Percentiles rank a stretch among this genome's conserved stretches.
Conservation (phyloP, 2,329 filamentous ascomycete species). For the Apiospora kogelbergensis region DNA sequence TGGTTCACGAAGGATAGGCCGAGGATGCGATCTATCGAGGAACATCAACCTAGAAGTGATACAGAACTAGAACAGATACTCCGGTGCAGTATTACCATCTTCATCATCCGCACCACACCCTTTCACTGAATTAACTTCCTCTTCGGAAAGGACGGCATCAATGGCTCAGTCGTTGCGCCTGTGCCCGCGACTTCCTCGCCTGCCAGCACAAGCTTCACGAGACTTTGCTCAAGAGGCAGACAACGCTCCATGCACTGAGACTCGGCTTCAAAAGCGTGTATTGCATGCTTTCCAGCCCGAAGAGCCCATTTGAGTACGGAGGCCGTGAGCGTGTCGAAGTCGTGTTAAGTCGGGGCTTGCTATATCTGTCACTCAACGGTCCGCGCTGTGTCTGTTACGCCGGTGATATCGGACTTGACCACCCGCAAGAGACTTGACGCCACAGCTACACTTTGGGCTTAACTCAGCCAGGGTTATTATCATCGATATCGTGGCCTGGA, state of each 20-base stretch:
- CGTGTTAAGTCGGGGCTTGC: not conserved
- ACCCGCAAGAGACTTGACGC: not conserved
- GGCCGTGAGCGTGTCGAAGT: not conserved
- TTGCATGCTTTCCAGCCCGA: not conserved
- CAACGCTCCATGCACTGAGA: not conserved
- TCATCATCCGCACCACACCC: not conserved
- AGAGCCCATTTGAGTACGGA: not conserved
- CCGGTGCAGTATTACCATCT: not conserved
- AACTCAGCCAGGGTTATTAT: too few species aligned
- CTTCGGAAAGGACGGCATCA: not conserved
- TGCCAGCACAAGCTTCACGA: not conserved
- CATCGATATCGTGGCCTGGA: too few species aligned
- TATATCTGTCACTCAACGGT: not conserved
- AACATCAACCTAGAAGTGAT: not conserved
- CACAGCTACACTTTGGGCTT: too few species aligned
- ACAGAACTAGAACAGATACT: not conserved
- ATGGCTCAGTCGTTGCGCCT: not conserved
- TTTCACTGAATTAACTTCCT: not conserved
- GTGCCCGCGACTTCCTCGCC: not conserved
- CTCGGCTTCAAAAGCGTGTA: not conserved
- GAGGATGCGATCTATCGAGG: not conserved
- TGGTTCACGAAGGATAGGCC: not conserved
- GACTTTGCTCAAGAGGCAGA: too few species aligned
- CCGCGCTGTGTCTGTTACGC: not conserved
- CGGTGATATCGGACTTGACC: not conserved